Evolutionary conservation across 139 green algal genomes (phyloP), one percentile per base, ranked within the genome.

Genomic region (Chlamydomonas applanata): DNA sequence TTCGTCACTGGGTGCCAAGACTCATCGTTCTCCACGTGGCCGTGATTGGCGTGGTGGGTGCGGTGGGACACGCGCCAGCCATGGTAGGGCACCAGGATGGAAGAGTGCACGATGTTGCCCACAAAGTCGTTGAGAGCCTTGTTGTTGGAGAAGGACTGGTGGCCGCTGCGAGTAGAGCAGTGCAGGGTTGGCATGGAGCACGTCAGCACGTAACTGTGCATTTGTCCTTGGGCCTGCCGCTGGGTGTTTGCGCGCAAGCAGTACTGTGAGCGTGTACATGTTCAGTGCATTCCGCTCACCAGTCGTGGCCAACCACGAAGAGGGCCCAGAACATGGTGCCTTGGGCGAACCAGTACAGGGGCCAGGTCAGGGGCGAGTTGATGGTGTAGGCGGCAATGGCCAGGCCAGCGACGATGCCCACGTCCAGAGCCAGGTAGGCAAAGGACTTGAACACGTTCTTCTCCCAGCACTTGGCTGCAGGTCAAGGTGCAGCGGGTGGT

Each of bases 261-360:
- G n/a, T n/a, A n/a, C n/a, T n/a, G n/a, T n/a, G n/a, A n/a, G n/a
- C n/a, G n/a, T n/a, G n/a, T n/a, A n/a, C n/a, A n/a, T n/a, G n/a
- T n/a, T n/a, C n/a, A n/a, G n/a, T n/a, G n/a, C n/a, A n/a, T n/a
- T n/a, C n/a, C n/a, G 7, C 89, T 85, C 44, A 95, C 91, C 94
- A 98, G 88, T 98, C 94, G 73, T 98, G 94, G 46, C 94, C 94
- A 5, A 98, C 89, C 3, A 98, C 94, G 60, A 98, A 98, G 4
- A 98, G 90, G 2, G 94, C 94, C 94, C 94, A 98, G 86, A 98
- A 98, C 94, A 98, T 98, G 83, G 94, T 98, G 46, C 94, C 94
- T 82, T 98, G 94, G 2, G 93, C 93, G 27, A 97, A 32, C 93
- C 93, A 98, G 88, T 98, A 98, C 3, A 95, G 54, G 2, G 94